Base-by-base conservation (phyloP, 1,284 basidiomycete species). In the Irpex sp. region DNA sequence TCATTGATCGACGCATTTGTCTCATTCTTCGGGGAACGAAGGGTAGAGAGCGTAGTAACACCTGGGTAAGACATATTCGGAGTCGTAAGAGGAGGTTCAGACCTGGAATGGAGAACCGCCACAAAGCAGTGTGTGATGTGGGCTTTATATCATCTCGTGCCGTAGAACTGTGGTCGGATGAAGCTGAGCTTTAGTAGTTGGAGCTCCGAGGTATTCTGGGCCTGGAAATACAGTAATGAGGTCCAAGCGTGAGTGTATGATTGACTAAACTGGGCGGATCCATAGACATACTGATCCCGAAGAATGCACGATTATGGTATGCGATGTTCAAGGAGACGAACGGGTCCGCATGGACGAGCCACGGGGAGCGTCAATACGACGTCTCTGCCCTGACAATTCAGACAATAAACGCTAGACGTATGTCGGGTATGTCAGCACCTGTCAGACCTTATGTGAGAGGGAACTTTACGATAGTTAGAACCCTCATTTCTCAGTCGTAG, bases 181-280 rank as follows among this genome's bases (percentile, higher is more conserved):
- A 61, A 65, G 57, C 63, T 65, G 56, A 65, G 63, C 60, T 62
- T 39, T 13, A 33, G 8, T 17, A 65, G 60, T 65, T 65, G 51
- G 60, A 65, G n/a, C 63, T 65, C 63, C 63, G 63, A 61, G 63
- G 43, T 49, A 58, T 61, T 17, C 15, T 47, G 9, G 36, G 3
- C 8, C 21, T 58, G 57, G 8, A 17, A 57, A 31, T 31, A 51
- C 50, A 51, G 9, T 13, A 8, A 26, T 5, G 35, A 31, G 31
- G 31, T 1, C 3, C 13, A 55, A 15, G 53, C 31, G 53, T 55
- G 53, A 55, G 53, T 35, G 31, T 15, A 35, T 31, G 8, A 51
- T 17, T 9, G 31, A 26, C 53, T 55, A 55, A 55, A 55, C n/a
- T 36, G 53, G 53, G 53, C 19, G 31, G 31, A 13, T 13, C n/a